phyloP scores from a whole-genome alignment of 2,329 filamentous ascomycete species.

The Tolypocladium ophioglossoides region DNA sequence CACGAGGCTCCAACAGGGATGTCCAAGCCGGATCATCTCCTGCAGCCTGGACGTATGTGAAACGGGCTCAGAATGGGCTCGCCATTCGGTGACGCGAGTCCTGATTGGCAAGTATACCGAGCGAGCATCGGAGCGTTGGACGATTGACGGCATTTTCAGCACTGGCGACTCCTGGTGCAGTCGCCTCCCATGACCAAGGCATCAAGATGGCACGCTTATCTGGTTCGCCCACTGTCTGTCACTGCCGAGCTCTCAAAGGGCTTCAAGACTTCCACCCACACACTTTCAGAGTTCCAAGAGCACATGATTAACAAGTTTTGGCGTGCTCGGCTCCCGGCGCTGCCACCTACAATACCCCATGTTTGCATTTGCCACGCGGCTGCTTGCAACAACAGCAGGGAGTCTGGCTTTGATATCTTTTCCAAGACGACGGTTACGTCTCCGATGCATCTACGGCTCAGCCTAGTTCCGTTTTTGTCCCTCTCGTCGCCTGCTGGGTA shows the following conservation, averaged over 20 bases:
- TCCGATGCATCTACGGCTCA: background rate
- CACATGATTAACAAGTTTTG: background rate
- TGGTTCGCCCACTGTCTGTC: background rate
- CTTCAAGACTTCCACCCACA: background rate
- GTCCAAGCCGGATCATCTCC: background rate
- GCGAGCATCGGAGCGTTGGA: background rate
- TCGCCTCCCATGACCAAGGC: background rate
- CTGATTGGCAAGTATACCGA: background rate
- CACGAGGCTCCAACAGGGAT: background rate
- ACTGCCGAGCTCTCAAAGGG: background rate
- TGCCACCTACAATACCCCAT: background rate
- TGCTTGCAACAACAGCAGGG: background rate
- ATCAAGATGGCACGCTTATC: background rate
- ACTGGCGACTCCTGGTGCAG: background rate
- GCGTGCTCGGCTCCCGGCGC: background rate
- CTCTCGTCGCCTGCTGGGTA: background rate
- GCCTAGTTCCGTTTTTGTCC: background rate
- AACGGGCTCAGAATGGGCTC: background rate
- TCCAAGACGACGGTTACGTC: background rate
- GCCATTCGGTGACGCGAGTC: background rate
- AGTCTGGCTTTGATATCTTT: background rate
- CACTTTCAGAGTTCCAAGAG: background rate
- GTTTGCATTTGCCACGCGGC: background rate
- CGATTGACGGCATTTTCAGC: background rate
- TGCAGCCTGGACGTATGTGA: constrained; percentile 1